These are phyloP conservation scores for Amanita thiersii DNA, from an alignment of 768 basidiomycete species.

Conservation along the genomic window DNA sequence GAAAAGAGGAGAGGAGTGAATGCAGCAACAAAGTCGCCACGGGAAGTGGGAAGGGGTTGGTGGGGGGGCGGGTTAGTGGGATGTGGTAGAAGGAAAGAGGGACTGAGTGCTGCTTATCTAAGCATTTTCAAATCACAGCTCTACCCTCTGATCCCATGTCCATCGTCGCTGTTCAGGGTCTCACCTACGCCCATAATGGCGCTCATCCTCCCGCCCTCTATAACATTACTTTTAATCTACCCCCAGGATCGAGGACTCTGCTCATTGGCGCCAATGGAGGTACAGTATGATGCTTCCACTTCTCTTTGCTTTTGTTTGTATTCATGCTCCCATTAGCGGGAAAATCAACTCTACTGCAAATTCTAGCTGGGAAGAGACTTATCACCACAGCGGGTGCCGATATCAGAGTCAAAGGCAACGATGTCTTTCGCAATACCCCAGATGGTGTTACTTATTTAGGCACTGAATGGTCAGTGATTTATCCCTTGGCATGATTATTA, in stretches of 20 bases:
- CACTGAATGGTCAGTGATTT: slow-evolving; percentile 74
- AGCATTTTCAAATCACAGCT: slow-evolving; percentile 2
- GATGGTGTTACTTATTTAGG: slow-evolving; percentile 80
- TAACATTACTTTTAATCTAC: slow-evolving; percentile 59
- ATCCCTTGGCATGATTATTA: neutral
- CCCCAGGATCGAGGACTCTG: slow-evolving; percentile 73
- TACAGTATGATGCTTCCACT: slow-evolving; percentile 22
- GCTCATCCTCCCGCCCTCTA: slow-evolving; percentile 43
- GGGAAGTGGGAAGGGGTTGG: slow-evolving; percentile 5
- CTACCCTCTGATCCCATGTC: slow-evolving; percentile 14
- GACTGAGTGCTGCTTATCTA: slow-evolving; percentile 9
- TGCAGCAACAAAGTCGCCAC: slow-evolving; percentile 13
- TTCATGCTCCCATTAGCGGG: slow-evolving; percentile 46
- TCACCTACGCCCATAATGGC: slow-evolving; percentile 53
- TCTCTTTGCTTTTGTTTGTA: slow-evolving; percentile 6
- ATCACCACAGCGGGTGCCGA: slow-evolving; percentile 42
- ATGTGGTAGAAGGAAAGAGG: slow-evolving; percentile 15
- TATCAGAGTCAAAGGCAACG: slow-evolving; percentile 66
- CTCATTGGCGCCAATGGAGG: slow-evolving; percentile 94
- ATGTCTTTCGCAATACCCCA: slow-evolving; percentile 87
- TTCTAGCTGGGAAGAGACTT: slow-evolving; percentile 88
- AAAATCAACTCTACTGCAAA: slow-evolving; percentile 92
- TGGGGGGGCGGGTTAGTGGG: slow-evolving; percentile 9
- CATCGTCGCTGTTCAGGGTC: slow-evolving; percentile 36
- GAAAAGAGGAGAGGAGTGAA: slow-evolving; percentile 18